Evolutionary conservation across 2,329 filamentous ascomycete species (phyloP).

Genomic region (Exophiala oligosperma): DNA sequence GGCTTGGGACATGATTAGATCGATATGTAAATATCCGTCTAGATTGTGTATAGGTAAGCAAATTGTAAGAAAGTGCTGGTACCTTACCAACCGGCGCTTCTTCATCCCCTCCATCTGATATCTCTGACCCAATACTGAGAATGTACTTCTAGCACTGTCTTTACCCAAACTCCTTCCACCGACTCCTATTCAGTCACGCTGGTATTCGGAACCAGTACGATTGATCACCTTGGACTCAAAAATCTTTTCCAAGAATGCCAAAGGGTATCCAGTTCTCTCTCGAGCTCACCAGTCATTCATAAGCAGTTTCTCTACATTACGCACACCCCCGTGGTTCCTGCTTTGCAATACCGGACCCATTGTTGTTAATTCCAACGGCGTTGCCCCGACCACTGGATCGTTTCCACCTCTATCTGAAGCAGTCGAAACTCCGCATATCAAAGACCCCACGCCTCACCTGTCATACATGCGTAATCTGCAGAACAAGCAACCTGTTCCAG

Average conservation of each 20-base stretch:
- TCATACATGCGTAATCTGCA: conserved; percentile 85
- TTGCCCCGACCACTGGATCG: conserved; percentile 31
- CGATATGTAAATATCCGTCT: conserved; percentile 78
- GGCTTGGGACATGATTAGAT: conserved; percentile 85
- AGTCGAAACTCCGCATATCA: conserved; percentile 47
- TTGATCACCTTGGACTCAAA: conserved; percentile 54
- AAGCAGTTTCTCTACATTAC: conserved; percentile 57
- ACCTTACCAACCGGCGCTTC: not conserved
- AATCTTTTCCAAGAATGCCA: conserved; percentile 59
- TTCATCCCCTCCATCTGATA: not conserved
- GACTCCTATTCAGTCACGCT: conserved; percentile 56
- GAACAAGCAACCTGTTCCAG: conserved; percentile 69
- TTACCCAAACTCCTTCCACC: conserved; percentile 61
- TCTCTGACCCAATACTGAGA: conserved; percentile 9
- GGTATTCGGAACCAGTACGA: conserved; percentile 64
- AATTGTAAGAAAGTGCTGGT: not conserved
- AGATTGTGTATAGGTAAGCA: conserved; percentile 80
- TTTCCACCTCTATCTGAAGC: conserved; percentile 74
- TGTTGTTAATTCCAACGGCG: not conserved
- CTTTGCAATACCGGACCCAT: too few relatives aligned
- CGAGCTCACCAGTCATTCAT: conserved; percentile 60
- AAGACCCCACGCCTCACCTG: conserved; percentile 65
- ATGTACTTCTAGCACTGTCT: conserved; percentile 50
- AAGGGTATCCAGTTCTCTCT: conserved; percentile 59
- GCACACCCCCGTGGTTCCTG: conserved; percentile 60